phyloP scores from a whole-genome alignment of 768 basidiomycete species.

The Trametes coccinea region DNA sequence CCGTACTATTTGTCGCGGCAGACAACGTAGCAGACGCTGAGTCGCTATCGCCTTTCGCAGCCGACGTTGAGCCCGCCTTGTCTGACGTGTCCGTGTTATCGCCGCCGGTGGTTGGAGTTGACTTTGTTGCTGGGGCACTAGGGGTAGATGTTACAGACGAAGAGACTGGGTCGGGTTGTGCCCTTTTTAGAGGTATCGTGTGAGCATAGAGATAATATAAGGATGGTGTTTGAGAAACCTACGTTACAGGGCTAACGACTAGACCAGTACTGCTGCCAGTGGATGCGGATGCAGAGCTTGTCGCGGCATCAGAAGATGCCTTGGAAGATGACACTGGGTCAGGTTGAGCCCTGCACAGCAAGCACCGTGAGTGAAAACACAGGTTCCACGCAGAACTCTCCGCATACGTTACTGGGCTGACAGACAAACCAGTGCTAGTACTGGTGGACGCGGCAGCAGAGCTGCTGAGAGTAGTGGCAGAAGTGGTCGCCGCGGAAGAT shows the following conservation, averaged over 20 bases:
- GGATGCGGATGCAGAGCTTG: background rate
- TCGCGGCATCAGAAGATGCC: background rate
- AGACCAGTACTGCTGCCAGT: background rate
- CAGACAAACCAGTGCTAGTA: background rate
- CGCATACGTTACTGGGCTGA: background rate
- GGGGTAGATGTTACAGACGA: background rate
- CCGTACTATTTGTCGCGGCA: background rate
- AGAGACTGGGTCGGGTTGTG: constrained; percentile 1
- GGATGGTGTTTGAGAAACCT: background rate
- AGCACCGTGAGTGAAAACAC: no score
- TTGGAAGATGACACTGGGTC: background rate
- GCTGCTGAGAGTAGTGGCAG: background rate
- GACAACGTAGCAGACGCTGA: background rate
- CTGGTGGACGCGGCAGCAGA: background rate
- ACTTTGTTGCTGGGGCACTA: background rate
- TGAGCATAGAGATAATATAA: background rate
- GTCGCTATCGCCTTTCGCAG: background rate
- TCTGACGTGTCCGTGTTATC: background rate
- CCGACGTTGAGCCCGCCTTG: background rate
- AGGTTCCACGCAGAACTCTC: no score
- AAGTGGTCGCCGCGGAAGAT: background rate
- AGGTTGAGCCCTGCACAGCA: background rate
- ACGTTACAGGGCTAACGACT: background rate
- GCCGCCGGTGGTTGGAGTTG: background rate
- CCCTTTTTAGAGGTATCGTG: background rate